Conservation (phyloP, 2,329 filamentous ascomycete species). For the Curvularia verruculosa region DNA sequence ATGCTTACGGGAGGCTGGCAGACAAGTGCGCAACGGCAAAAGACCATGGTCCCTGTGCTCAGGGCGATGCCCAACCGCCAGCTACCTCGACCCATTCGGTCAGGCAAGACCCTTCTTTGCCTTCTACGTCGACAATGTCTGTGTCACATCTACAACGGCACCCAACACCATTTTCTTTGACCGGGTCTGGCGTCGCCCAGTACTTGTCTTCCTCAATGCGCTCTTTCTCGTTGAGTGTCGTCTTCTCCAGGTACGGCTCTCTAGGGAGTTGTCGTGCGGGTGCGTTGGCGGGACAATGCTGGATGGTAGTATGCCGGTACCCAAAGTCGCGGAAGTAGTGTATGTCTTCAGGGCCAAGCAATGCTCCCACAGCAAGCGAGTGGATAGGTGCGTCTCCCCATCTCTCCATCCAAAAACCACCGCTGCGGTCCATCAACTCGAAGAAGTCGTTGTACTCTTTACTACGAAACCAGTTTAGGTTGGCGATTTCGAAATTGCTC, state of each 20-base stretch:
- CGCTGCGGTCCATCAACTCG: constrained; percentile 97
- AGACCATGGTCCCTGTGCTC: constrained; percentile 14
- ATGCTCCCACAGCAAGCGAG: constrained; percentile 89
- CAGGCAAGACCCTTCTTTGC: constrained; percentile 93
- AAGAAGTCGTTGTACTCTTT: constrained; percentile 99
- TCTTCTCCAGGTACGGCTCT: constrained; percentile 80
- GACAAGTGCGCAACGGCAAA: constrained; percentile 22
- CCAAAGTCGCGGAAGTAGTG: constrained; percentile 99
- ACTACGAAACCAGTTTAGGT: constrained; percentile 93
- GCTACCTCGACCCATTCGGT: constrained; percentile 97
- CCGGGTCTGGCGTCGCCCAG: constrained; percentile 85
- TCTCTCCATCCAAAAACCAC: constrained; percentile 98
- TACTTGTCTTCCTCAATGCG: constrained; percentile 93
- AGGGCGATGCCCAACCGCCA: constrained; percentile 80
- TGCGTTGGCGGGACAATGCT: constrained; percentile 96
- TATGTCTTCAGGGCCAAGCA: constrained; percentile 81
- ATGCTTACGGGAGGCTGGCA: constrained; percentile 29
- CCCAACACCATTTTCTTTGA: constrained; percentile 94
- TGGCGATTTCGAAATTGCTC: constrained; percentile 99
- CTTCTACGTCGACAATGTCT: constrained; percentile 96
- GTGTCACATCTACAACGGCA: constrained; percentile 97
- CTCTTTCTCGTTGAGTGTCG: constrained; percentile 79
- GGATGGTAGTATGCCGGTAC: constrained; percentile 97
- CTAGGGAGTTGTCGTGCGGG: constrained; percentile 83
- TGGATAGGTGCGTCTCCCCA: constrained; percentile 99